Evolutionary conservation across 2,329 filamentous ascomycete species (phyloP).

Genomic region (Fusarium sp.): DNA sequence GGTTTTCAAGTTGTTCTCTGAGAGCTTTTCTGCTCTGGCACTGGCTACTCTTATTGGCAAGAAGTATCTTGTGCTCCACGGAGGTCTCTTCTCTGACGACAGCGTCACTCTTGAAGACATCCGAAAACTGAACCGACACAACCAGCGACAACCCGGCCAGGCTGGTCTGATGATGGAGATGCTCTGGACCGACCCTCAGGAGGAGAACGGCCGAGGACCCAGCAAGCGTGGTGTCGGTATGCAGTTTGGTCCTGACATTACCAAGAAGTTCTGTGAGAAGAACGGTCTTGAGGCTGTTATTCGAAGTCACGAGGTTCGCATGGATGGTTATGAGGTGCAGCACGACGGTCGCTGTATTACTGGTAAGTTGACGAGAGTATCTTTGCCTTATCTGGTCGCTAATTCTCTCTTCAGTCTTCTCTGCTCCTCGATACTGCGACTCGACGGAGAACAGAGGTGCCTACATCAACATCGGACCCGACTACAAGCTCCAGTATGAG

Average conservation of each 20-base stretch:
- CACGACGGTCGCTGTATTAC: constrained; percentile 96
- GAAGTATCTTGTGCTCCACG: constrained; percentile 92
- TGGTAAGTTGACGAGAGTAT: constrained; percentile 58
- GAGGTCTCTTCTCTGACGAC: constrained; percentile 95
- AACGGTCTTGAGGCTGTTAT: constrained; percentile 96
- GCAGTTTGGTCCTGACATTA: constrained; percentile 96
- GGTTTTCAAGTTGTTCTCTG: constrained; percentile 96
- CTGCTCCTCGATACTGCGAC: constrained; percentile 96
- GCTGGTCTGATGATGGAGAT: constrained; percentile 99
- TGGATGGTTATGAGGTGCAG: constrained; percentile 99
- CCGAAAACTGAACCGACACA: constrained; percentile 88
- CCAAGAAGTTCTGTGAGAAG: constrained; percentile 94
- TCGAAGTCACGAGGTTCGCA: constrained; percentile 95
- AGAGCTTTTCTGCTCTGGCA: constrained; percentile 94
- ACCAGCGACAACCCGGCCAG: constrained; percentile 92
- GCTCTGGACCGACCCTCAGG: constrained; percentile 98
- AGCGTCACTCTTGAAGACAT: constrained; percentile 92
- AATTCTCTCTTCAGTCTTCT: constrained; percentile 74
- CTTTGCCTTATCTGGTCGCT: constrained; percentile 5
- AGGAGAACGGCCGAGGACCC: constrained; percentile 83
- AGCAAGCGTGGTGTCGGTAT: constrained; percentile 97
- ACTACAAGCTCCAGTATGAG: constrained; percentile 90
- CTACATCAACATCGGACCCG: constrained; percentile 94
- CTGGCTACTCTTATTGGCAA: constrained; percentile 90
- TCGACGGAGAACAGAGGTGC: constrained; percentile 98